Evolutionary conservation across 768 basidiomycete species (phyloP), one percentile per base, ranked within the genome.

Genomic region (Suillus brevipes): DNA sequence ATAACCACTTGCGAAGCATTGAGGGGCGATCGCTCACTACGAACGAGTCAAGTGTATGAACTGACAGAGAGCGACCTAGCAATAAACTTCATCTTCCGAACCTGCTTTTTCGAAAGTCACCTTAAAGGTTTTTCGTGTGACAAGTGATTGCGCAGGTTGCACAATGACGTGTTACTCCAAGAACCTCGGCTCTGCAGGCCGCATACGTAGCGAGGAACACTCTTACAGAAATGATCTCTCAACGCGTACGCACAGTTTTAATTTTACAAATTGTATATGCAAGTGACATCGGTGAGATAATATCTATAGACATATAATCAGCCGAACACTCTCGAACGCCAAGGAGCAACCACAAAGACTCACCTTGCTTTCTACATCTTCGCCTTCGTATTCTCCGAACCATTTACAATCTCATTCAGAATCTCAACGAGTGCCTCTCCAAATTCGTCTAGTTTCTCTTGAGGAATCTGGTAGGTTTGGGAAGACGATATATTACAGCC

Each of bases 391-490:
- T 40, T 40, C 37, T 25, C 57, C 8, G 9, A 25, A 38, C 23
- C 37, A 28, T 25, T 38, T 23, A 20, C 16, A 14, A 58, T 58
- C 38, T 25, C 3, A 23, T 60, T 45, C 25, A 77, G 65, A 12
- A 77, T 65, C 14, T 77, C 70, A n/a, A 71, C 65, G 10, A 77
- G 62, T 52, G 60, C 63, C 55, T 75, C 70, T 3, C 67, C 74
- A 6, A 75, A 67, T 34, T 2, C 67, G 10, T 77, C 75, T 7
- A 75, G 75, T 64, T 75, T 71, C 55, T 77, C 34, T 23, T 75
- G 75, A 9, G 75, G 66, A 37, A 75, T 53, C 74, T 52, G 18
- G 5, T 77, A 31, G 45, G 34, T 47, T n/a, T 13, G 13, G 13
- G 9, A 4, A 45, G n/a, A 23, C 16, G 1, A 57, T 57, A 18